A percentile compares a stretch with the other conserved stretches of the same genome.
phyloP scores from a whole-genome alignment of 345 rosid species.

The Isatis tinctoria region DNA sequence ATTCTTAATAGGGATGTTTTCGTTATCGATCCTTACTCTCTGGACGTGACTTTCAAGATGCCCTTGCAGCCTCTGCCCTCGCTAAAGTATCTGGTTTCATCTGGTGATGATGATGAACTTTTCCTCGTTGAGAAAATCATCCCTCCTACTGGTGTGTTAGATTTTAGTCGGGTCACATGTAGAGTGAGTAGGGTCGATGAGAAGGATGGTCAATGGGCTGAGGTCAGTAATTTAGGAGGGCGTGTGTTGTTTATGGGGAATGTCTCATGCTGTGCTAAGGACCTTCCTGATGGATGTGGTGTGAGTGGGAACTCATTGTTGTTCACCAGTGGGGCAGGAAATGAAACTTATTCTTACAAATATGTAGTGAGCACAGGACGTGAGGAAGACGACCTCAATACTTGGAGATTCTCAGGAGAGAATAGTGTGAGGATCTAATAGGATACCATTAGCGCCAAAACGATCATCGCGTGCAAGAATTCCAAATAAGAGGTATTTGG shows the following conservation, averaged over 20 bases:
- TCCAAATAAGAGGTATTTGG: too few species aligned
- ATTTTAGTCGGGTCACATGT: too few species aligned
- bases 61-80: not conserved
- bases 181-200: conserved; percentile 10
- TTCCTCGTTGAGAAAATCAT: not conserved
- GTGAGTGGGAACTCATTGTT: conserved; percentile 7
- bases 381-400: not conserved
- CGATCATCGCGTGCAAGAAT: too few species aligned
- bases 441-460: too few species aligned
- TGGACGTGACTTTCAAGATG: not conserved
- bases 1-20: not conserved
- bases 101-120: not conserved
- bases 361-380: not conserved
- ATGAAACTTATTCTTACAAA: not conserved
- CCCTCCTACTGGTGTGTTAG: not conserved
- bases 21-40: not conserved
- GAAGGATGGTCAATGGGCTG: not conserved
- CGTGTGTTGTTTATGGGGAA: not conserved
- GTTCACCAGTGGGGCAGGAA: not conserved
- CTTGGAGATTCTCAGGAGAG: not conserved
- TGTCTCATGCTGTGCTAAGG: not conserved
- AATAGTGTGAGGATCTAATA: not conserved
- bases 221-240: not conserved
- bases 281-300: conserved; percentile 12
- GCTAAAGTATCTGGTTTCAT: not conserved